Evolutionary conservation across 2,329 filamentous ascomycete species (phyloP), one percentile per base, ranked within the genome.

Genomic region (Dactylonectria macrodidyma): DNA sequence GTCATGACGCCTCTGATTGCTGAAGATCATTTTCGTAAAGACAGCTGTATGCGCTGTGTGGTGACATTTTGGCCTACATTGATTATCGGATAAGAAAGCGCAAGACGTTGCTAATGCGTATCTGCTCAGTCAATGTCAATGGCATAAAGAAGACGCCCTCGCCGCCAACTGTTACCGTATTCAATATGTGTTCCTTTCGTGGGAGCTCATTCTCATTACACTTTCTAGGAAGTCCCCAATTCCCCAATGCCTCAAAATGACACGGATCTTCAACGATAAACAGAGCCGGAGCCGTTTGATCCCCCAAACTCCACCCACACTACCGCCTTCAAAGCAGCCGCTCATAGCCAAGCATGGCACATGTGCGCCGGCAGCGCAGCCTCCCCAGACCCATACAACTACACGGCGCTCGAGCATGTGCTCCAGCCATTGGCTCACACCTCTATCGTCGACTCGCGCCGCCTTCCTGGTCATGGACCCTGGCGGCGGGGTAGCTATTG

Each of bases 341-440:
- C 63, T 73, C 73, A 63, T 60, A 71, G 72, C 73, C 65, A 74
- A 73, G 67, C 60, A 70, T 71, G 56, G 73, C 66, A 77, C 73
- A 77, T 77, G 75, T 70, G 67, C 66, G 58, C 59, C 59, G 67
- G 55, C 60, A 70, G 62, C 57, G 68, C 59, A 68, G 71, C 75
- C 72, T 75, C 70, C 60, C 56, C 55, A 68, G 62, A 52, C 58
- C 73, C 78, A 71, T 76, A 70, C 70, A 70, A 69, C 71, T 58
- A 67, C 71, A 76, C 71, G 64, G 72, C 69, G 59, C 59, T 70
- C 59, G 65, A 71, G 66, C 81, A 84, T 84, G 82, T 84, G 82
- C 78, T 76, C 75, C 76, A 83, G 79, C 74, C 75, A 84, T 84
- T 84, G 82, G 82, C 70, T 78, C 75, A 78, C 75, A 73, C 73